Evolutionary conservation across 2,329 filamentous ascomycete genomes (phyloP).

Genomic region (Aureobasidium uvarum): DNA sequence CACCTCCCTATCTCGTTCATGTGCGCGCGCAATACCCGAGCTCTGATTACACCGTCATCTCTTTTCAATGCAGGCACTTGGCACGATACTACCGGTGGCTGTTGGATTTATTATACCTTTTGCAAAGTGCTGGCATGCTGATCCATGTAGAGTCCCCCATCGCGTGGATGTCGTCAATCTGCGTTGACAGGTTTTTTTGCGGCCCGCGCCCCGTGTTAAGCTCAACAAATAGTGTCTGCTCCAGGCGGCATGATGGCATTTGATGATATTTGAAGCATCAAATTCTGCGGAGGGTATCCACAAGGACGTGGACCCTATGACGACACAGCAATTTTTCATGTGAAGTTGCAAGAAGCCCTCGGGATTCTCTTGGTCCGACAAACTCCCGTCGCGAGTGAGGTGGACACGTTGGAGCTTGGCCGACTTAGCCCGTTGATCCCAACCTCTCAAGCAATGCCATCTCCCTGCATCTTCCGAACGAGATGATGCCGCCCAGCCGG

Average conservation of each 20-base stretch:
- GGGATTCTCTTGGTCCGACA: constrained; percentile 19
- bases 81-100: neutral
- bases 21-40: neutral
- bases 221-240: constrained; percentile 13
- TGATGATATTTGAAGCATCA: constrained; percentile 19
- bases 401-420: constrained; percentile 16
- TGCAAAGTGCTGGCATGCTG: constrained; percentile 12
- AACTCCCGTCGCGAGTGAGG: constrained; percentile 15
- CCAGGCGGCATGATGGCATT: constrained; percentile 23
- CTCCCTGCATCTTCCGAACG: constrained; percentile 23
- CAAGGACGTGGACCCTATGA: constrained; percentile 22
- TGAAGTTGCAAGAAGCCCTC: constrained; percentile 18
- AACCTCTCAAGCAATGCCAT: constrained; percentile 23
- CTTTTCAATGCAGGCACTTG: neutral
- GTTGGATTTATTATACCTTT: constrained; percentile 11
- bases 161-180: constrained; percentile 15
- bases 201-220: constrained; percentile 13
- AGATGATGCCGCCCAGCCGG: constrained; percentile 22
- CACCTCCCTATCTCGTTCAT: constrained; percentile 23
- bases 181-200: constrained; percentile 15
- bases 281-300: constrained; percentile 24
- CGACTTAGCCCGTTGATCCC: constrained; percentile 25
- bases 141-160: neutral
- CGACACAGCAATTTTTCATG: constrained; percentile 17
- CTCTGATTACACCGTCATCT: constrained; percentile 7